Evolutionary conservation across 208 protist genomes (phyloP), one percentile per base, ranked within the genome.

Genomic region (Crithidia fasciculata): DNA sequence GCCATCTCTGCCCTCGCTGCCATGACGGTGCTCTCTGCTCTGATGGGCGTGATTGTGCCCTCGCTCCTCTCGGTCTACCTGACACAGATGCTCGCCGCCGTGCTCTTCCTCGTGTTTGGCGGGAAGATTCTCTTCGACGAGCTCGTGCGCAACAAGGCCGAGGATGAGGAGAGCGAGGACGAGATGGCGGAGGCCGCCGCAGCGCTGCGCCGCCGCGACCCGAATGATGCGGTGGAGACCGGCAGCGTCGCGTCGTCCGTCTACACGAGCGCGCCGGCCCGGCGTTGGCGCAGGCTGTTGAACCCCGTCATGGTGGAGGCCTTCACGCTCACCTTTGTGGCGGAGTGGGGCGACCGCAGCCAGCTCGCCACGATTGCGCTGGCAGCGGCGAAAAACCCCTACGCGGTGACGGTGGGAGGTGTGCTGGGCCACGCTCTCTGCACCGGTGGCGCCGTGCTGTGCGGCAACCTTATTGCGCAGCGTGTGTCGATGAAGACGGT

Each of bases 331-430:
- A 98, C 96, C n/a, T 98, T 99, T 80, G 76, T 99, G 0, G 98
- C 98, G 18, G 98, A 99, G 86, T 98, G 97, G 96, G 98, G 98
- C n/a, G 98, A 99, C 73, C 93, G 98, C 8, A 98, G 95, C 40
- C 98, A 99, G 85, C 91, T 99, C 43, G 92, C 98, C 5, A 99
- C 98, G 36, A 98, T 99, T 63, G 92, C 95, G 9, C 82, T 99
- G 39, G 95, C 90, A 0, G 91, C 95, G 1, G 82, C 94, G 18
- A 95, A 98, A 87, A 95, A 98, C 75, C 85, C 96, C 0, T 95
- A 91, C 58, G 96, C 88, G 9, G 96, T 98, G n/a, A 98, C 96
- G 3, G 7, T 98, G 0, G 97, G 97, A 19, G 96, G 95, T 40
- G 84, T 97, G 28, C 54, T 98, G 12, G 98, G 98, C 12, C 98